Evolutionary conservation across 257 asterid genomes (phyloP), one percentile per base, ranked within the genome.

Genomic region (Lavandula angustifolia): DNA sequence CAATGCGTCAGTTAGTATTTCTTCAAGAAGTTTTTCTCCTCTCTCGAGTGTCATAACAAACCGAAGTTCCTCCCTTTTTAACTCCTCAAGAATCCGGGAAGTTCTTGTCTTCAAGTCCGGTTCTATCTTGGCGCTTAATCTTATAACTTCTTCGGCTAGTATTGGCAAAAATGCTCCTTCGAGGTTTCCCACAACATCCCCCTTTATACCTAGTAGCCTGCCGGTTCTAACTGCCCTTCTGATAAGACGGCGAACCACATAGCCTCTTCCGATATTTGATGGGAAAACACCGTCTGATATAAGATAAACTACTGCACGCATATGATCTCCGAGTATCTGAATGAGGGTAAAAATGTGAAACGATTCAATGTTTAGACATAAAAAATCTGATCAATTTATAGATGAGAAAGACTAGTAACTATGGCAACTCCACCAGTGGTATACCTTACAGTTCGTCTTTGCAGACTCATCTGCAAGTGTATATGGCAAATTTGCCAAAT

Each of bases 281-380:
- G 98, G 98, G 69, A 81, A 69, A 66, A 89, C 96, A 52, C 98
- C 98, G 68, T 92, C 98, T 60, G 98, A 84, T 82, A 92, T 78
- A 64, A 92, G 95, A 84, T 85, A 92, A 56, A 92, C 96, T 71
- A 87, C 70, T 13, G 98, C 98, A 43, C 98, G 96, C 89, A 87
- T 78, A 82, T 92, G 98, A 67, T 92, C 98, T 68, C 98, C 98
- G 22, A 92, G 82, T 68, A 89, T 81, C 98, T 92, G 91, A 59
- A 59, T 49, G 17, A 22, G 5, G n/a, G 38, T 29, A 44, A 32
- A 7, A 51, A 53, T 43, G 70, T 11, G 29, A 44, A 73, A 60
- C 46, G 60, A 62, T 57, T 60, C 56, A 46, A 75, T 17, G 62
- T 55, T 60, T 42, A 12, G 52, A 16, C 60, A 65, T 40, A 54